Evolutionary conservation across 495 filamentous ascomycete species (phyloP), one percentile per base, ranked within the genome.

Genomic region (Cenococcum geophilum): DNA sequence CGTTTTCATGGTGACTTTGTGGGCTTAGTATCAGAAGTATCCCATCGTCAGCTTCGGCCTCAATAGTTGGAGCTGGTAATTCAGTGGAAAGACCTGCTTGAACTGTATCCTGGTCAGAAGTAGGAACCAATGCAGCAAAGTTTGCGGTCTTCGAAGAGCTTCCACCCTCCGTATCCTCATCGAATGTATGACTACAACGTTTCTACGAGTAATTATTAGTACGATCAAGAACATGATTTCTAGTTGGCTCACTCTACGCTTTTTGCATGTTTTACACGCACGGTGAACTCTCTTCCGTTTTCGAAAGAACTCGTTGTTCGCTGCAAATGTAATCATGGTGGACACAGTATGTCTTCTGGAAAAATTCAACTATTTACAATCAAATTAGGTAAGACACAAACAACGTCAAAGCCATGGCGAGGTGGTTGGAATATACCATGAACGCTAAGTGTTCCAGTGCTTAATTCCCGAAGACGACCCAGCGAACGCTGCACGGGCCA

Each of bases 271-370:
- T 52, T 69, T 63, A 35, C 69, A 71, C 21, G 69, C 69, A 22
- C 67, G 58, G 53, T 69, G 64, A 36, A 71, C 69, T 51, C 50
- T 64, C 64, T 71, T 71, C 8, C 69, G 63, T 60, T 71, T 71
- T 52, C 67, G 25, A 48, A 71, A 71, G 50, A 69, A 67, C 42
- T 71, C 69, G 57, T 67, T 69, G 57, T 71, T 68, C 4, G 69
- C 69, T 1, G 69, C 69, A 50, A 71, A 71, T 9, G 69, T 71
- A 45, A 71, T 71, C 66, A 71, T 71, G 20, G 66, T 69, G 16
- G 69, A 69, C 69, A 71, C 67, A 58, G 36, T 50, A 49, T 45
- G 40, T 45, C 2, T 45, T 1, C 14, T 45, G 40, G 12, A 14
- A 2, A 18, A 18, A 45, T 32, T 6, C 27, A 6, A 2, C 27